Percentiles rank a stretch among this genome's conserved stretches.
phyloP scores from a whole-genome alignment of 257 asterid species.

The Rubia yunnanensis region DNA sequence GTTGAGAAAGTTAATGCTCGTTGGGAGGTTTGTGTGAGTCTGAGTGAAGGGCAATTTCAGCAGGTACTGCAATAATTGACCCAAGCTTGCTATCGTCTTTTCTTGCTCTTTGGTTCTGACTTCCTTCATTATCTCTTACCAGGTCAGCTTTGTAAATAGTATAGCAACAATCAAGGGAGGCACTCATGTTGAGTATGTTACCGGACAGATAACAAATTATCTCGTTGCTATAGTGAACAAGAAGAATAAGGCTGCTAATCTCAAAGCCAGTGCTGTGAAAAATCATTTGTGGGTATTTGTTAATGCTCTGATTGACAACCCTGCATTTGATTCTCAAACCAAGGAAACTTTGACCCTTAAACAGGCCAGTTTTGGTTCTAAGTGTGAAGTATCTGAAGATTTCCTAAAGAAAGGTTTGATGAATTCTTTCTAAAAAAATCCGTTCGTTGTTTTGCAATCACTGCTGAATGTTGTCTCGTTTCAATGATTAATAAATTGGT shows the following conservation, averaged over 20 bases:
- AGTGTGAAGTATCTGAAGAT: constrained; percentile 70
- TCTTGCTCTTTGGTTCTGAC: background rate
- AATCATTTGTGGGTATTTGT: constrained; percentile 95
- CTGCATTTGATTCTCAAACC: constrained; percentile 98
- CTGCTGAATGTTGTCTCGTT: constrained; percentile 1
- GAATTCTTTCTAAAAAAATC: background rate
- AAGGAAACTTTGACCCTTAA: constrained; percentile 93
- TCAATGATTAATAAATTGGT: background rate
- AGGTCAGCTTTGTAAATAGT: constrained; percentile 95
- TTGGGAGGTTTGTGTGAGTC: constrained; percentile 87
- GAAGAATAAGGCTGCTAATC: constrained; percentile 61
- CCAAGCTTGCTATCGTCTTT: background rate
- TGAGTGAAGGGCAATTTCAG: constrained; percentile 95
- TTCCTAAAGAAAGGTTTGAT: constrained; percentile 70
- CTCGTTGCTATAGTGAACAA: constrained; percentile 59
- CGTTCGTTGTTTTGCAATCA: background rate
- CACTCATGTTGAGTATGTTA: constrained; percentile 90
- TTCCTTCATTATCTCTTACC: constrained; percentile 12
- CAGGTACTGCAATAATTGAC: constrained; percentile 42
- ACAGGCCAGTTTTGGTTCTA: constrained; percentile 80
- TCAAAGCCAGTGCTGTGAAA: constrained; percentile 75
- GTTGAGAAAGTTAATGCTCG: constrained; percentile 67
- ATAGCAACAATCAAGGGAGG: constrained; percentile 98
- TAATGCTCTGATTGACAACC: constrained; percentile 96
- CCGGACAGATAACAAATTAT: constrained; percentile 76